phyloP scores from a whole-genome alignment of 2,329 filamentous ascomycete species.

The Calcarisporium arbuscula region DNA sequence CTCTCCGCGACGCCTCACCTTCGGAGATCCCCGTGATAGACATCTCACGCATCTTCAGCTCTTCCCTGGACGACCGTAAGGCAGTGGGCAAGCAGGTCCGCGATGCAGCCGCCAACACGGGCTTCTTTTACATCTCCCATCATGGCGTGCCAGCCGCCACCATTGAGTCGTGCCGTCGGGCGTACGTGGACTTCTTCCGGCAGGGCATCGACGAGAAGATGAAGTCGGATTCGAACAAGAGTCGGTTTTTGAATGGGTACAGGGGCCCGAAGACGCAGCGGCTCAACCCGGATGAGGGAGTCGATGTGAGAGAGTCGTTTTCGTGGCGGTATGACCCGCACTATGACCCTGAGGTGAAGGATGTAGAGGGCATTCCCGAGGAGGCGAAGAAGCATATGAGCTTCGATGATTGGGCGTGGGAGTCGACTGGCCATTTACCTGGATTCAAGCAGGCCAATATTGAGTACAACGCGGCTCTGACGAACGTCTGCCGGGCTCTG shows the following conservation, averaged over 20 bases:
- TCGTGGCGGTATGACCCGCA: conserved; percentile 46
- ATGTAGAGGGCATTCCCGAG: conserved; percentile 34
- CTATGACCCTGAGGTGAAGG: conserved; percentile 40
- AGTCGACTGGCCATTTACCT: conserved; percentile 39
- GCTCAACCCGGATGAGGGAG: conserved; percentile 42
- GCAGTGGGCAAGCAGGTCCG: conserved; percentile 34
- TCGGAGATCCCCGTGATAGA: conserved; percentile 50
- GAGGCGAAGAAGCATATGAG: conserved; percentile 35
- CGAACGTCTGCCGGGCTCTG: conserved; percentile 44
- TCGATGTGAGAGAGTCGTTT: conserved; percentile 46
- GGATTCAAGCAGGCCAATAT: conserved; percentile 40
- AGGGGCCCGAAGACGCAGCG: conserved; percentile 32
- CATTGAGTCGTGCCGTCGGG: conserved; percentile 22
- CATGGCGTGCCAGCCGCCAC: conserved; percentile 35
- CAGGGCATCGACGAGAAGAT: conserved; percentile 39
- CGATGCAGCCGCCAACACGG: conserved; percentile 40
- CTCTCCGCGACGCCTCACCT: conserved; percentile 27
- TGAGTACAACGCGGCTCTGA: conserved; percentile 40
- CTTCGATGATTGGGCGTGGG: conserved; percentile 47
- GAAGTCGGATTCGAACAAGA: conserved; percentile 25
- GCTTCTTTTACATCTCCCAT: conserved; percentile 51
- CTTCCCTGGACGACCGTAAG: conserved; percentile 26
- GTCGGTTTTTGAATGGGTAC: conserved; percentile 43
- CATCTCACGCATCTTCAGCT: conserved; percentile 33
- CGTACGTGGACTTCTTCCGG: conserved; percentile 39